Conservation (phyloP, 768 basidiomycete genomes). For the Mrakia gelida region DNA sequence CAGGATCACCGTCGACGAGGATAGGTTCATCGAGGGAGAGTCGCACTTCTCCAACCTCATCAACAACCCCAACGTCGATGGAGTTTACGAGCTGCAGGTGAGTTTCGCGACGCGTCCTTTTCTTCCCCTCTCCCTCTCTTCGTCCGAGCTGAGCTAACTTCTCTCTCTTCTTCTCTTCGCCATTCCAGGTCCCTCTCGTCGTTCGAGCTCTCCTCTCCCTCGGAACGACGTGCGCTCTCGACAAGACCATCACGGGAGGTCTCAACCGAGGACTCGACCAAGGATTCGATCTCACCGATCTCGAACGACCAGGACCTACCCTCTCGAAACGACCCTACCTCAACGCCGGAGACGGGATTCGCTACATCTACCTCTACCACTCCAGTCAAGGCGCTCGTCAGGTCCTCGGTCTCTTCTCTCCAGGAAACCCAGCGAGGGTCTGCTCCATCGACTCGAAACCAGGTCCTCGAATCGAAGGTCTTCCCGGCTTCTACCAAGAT, state of each 20-base stretch:
- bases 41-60: constrained; percentile 88
- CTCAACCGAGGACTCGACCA: constrained; percentile 74
- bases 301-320: constrained; percentile 60
- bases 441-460: constrained; percentile 88
- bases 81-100: constrained; percentile 90
- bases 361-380: constrained; percentile 85
- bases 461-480: constrained; percentile 71
- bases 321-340: constrained; percentile 67
- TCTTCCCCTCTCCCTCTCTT: not conserved
- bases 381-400: constrained; percentile 71
- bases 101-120: constrained; percentile 31
- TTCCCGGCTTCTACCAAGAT: constrained; percentile 69
- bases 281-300: constrained; percentile 77
- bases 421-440: constrained; percentile 61
- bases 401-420: constrained; percentile 81
- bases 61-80: constrained; percentile 91
- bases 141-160: not conserved
- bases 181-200: constrained; percentile 66
- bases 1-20: constrained; percentile 75
- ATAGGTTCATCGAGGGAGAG: constrained; percentile 73
- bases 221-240: constrained; percentile 73
- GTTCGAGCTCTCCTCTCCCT: constrained; percentile 75
- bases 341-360: constrained; percentile 61
- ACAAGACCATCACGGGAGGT: constrained; percentile 59
- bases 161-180: not conserved